Evolutionary conservation across 345 rosid genomes (phyloP), one percentile per base, ranked within the genome.

Genomic region (Viola odorata): DNA sequence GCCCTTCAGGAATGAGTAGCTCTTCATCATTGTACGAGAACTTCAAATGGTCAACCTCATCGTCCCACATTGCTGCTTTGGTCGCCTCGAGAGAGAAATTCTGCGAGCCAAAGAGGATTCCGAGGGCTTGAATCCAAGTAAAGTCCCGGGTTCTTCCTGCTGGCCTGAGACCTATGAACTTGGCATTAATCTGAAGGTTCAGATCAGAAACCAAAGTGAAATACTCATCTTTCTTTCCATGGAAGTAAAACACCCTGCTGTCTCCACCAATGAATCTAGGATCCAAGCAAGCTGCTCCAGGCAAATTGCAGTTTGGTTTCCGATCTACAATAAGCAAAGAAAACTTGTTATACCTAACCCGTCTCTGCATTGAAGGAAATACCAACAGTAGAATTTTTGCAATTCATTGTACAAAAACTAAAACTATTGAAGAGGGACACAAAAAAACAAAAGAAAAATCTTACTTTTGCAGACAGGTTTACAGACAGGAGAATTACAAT

Each of bases 101-200:
- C 41, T 77, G 64, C 5, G 87, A 69, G 13, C 75, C 77, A 36
- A 79, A 82, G 57, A 83, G 76, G 16, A 87, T 37, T 4, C 95
- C 91, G 0, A 81, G 57, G 62, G 86, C 80, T 52, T 82, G 85
- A 53, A 86, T 84, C 94, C 89, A 86, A 5, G 94, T 84, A 68
- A 76, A 84, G 74, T 86, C 89, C 61, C 89, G 66, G 42, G 38
- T 36, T 32, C 85, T 60, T 1, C 80, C 84, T 12, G 68, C 68
- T n/a, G 85, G 81, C 48, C 83, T 66, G 17, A 67, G 85, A 41
- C 89, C 94, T 12, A 80, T 82, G 79, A 86, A 84, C 37, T 78
- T 77, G 16, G 82, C 79, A 13, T 86, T 84, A 65, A 86, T 83
- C 49, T 86, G 94, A 9, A 82, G 55, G 68, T 80, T 69, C 41